Percentiles rank a stretch among this genome's conserved stretches.
These are phyloP conservation scores for Epichloe sp. DNA, from an alignment of 2,329 filamentous ascomycete species.

Conservation along the genomic window DNA sequence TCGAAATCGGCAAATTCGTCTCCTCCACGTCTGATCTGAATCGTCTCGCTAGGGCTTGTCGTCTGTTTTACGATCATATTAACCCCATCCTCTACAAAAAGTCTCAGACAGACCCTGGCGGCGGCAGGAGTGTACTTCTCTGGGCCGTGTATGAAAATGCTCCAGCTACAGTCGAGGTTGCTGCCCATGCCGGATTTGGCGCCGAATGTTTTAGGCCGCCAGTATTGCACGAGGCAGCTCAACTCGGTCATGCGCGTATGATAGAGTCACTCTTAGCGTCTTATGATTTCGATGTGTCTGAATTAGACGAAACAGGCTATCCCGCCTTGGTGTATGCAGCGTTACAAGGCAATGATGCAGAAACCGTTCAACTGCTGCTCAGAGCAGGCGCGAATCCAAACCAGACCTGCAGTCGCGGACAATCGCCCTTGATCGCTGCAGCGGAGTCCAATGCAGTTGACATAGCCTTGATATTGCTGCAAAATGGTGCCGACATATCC, in stretches of 20 bases:
- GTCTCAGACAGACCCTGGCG: neutral
- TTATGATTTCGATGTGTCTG: neutral
- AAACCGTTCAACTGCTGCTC: neutral
- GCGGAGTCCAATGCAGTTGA: neutral
- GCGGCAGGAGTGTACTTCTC: neutral
- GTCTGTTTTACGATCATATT: neutral
- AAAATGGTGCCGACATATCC: neutral
- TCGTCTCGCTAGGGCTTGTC: neutral
- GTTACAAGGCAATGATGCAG: neutral
- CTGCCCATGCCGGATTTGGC: neutral
- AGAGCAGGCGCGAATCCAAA: neutral
- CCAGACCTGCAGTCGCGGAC: neutral
- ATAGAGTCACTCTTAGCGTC: neutral
- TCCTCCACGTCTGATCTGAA: neutral
- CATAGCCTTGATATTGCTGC: neutral
- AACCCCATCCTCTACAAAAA: neutral
- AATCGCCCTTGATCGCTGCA: neutral
- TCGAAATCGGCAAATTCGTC: neutral
- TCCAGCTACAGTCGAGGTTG: neutral
- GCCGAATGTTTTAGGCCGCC: neutral
- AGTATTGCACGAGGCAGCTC: neutral
- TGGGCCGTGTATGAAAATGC: neutral
- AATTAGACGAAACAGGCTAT: neutral
- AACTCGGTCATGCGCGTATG: neutral
- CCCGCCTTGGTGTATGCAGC: neutral